These are phyloP conservation scores for Poterioochromonas sp. DNA, from an alignment of 352 stramenopile species.

Conservation along the genomic window DNA sequence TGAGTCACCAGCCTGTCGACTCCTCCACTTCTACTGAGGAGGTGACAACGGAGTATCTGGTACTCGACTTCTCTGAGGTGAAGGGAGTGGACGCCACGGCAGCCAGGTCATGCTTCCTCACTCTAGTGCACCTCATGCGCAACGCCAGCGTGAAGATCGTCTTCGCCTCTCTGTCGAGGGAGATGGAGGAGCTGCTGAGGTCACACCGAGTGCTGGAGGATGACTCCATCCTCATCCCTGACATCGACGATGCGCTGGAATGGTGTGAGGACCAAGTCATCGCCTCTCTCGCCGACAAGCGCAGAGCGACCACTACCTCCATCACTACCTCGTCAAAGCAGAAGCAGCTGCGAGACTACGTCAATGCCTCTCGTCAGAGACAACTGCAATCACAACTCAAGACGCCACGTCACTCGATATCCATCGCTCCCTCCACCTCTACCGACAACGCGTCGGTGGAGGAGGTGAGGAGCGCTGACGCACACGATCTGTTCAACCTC, in stretches of 20 bases:
- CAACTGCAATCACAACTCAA: no score
- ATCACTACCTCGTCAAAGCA: no score
- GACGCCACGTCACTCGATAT: no score
- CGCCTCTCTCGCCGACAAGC: no score
- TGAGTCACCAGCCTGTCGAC: no score
- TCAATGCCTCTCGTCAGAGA: no score
- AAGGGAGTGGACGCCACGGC: conserved; percentile 46
- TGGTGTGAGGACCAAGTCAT: conserved; percentile 44
- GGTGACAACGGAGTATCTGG: conserved; percentile 29
- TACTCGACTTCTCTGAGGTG: conserved; percentile 34
- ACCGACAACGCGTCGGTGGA: not conserved
- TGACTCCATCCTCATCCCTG: conserved; percentile 38
- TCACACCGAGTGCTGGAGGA: conserved; percentile 43
- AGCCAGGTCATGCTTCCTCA: conserved; percentile 46
- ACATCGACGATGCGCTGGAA: conserved; percentile 43
- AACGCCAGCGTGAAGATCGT: conserved; percentile 38
- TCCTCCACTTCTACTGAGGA: conserved; percentile 14
- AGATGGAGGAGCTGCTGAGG: conserved; percentile 38
- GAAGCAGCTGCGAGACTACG: no score
- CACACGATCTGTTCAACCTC: not conserved
- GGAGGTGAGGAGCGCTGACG: not conserved
- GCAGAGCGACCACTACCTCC: no score
- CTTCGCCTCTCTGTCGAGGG: conserved; percentile 36
- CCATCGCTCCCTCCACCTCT: not conserved
- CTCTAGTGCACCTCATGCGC: conserved; percentile 42